Base-by-base conservation (phyloP, 495 filamentous ascomycete species). In the Xylaria grammica region DNA sequence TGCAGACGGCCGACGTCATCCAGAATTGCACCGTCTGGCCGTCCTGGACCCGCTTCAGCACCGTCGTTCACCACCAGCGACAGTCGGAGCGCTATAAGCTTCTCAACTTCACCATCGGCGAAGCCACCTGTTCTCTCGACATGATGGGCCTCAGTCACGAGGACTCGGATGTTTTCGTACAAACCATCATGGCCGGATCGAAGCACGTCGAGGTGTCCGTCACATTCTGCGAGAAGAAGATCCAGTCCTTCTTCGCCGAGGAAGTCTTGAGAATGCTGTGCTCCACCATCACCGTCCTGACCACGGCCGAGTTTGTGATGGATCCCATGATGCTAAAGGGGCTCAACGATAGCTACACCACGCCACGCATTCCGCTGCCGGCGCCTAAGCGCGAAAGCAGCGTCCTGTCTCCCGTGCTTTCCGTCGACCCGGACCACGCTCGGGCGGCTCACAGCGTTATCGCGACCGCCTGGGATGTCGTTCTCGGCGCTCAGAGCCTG, bases 21-120 rank as follows among this genome's bases (percentile, higher is more conserved):
- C 78, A 79, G 60, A 80, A 79, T 38, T 81, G 78, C 60, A 83
- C 80, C 13, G 59, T 75, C 0, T 83, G 80, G 80, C 78, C 79
- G 3, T 79, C 81, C 26, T 83, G 80, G 80, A 78, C 78, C 5
- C 79, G 78, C 1, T 80, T 83, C 66, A 80, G 78, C 67, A 77
- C 74, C 0, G 62, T 81, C 11, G 74, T 83, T 3, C 77, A 78
- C 48, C 80, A 82, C 50, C 77, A 75, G 62, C 70, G 67, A 65
- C 74, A 79, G 45, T 42, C 32, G 38, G 64, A 65, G 27, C 60
- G 61, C 17, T 50, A 45, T 13, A 65, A 55, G 15, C 32, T 60
- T 17, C 52, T 56, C 26, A 74, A 79, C 53, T 81, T 82, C 57
- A 71, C 74, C 53, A 73, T 82, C 22, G 80, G 79, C 34, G 50